Percentiles rank a stretch among this genome's conserved stretches.
These are phyloP conservation scores for Jatropha curcas DNA, from an alignment of 345 rosid genomes.

Conservation along the genomic window DNA sequence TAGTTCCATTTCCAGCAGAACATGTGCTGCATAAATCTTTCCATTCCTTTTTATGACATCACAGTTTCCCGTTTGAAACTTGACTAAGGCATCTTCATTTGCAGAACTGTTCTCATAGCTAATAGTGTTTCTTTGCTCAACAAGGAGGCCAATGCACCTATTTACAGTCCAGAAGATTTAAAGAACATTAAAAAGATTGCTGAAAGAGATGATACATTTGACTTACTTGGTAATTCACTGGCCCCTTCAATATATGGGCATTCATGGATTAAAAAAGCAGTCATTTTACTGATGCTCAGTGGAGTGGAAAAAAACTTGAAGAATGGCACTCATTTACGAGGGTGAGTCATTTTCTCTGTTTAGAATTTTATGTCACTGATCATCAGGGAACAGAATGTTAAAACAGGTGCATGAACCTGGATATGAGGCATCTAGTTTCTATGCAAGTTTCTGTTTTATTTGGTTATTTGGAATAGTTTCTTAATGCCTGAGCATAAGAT, in stretches of 20 bases:
- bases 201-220: constrained; percentile 82
- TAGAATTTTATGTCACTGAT: not conserved
- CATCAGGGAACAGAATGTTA: not conserved
- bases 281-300: constrained; percentile 84
- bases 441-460: not conserved
- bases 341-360: constrained; percentile 47
- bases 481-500: not conserved
- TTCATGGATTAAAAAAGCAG: constrained; percentile 98
- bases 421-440: not conserved
- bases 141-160: constrained; percentile 96
- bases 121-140: constrained; percentile 87
- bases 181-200: constrained; percentile 87
- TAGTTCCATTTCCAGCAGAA: constrained; percentile 20
- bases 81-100: constrained; percentile 25
- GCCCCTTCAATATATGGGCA: constrained; percentile 98
- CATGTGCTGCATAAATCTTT: not conserved
- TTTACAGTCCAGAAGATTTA: constrained; percentile 72
- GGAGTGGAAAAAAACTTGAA: constrained; percentile 93
- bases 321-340: constrained; percentile 96
- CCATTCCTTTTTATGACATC: not conserved
- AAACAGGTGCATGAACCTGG: not conserved
- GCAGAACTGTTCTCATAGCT: constrained; percentile 90
- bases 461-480: not conserved
- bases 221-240: constrained; percentile 82
- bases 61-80: constrained; percentile 9